phyloP scores from a whole-genome alignment of 2,329 filamentous ascomycete species.

The Colletotrichum caudatum region DNA sequence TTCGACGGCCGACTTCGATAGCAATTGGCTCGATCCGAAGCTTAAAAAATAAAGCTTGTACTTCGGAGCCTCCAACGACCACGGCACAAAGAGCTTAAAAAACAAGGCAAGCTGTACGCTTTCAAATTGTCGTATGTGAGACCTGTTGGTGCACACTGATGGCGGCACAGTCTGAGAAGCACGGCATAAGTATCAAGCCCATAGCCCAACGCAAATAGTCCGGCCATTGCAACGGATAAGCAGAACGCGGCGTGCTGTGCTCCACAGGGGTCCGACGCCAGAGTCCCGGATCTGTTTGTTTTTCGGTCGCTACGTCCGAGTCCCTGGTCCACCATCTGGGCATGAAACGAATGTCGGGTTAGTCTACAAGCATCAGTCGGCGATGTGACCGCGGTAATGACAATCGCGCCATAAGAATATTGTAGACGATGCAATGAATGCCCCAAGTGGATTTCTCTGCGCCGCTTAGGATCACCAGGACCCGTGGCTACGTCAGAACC shows the following conservation, averaged over 20 bases:
- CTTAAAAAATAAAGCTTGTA: neutral
- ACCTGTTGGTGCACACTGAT: no score
- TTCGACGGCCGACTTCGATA: no score
- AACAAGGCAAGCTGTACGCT: neutral
- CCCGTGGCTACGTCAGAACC: no score
- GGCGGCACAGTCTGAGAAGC: no score
- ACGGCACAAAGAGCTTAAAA: no score
- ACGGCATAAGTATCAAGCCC: no score
- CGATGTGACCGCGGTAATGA: neutral
- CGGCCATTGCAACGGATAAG: no score
- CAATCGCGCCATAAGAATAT: neutral
- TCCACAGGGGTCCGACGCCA: neutral
- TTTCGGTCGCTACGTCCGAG: neutral
- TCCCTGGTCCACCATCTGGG: neutral
- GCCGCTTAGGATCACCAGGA: neutral
- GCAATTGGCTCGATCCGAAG: neutral
- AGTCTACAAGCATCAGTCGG: neutral
- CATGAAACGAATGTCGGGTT: no score
- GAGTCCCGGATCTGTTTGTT: neutral
- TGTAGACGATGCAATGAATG: neutral
- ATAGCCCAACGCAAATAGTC: no score
- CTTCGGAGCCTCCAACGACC: constrained; percentile 41
- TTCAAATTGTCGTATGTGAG: no score
- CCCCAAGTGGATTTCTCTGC: neutral
- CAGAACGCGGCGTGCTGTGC: neutral